Evolutionary conservation across 1,139 yeast species (phyloP).

Genomic region (Entelexis paramagnoliae): DNA sequence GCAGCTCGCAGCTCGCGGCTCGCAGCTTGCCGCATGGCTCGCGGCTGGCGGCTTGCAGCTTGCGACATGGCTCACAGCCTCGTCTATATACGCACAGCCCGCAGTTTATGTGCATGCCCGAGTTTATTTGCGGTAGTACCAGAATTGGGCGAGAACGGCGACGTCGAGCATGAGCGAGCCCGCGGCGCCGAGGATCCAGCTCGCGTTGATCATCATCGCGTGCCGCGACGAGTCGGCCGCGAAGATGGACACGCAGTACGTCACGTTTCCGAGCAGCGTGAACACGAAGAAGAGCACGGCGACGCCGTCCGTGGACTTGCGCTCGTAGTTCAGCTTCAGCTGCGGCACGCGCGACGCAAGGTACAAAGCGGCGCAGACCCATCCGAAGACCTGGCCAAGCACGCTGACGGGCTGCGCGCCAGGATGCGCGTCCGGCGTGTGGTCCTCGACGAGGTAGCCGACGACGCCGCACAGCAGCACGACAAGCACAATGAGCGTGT

Average conservation of each 20-base stretch:
- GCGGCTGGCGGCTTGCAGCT: no score
- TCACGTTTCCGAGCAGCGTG: slow-evolving; percentile 85
- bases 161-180: slow-evolving; percentile 83
- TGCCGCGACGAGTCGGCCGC: slow-evolving; percentile 60
- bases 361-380: slow-evolving; percentile 79
- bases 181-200: slow-evolving; percentile 87
- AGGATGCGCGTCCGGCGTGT: slow-evolving; percentile 31
- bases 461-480: slow-evolving; percentile 68
- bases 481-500: slow-evolving; percentile 52
- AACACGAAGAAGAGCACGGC: slow-evolving; percentile 83
- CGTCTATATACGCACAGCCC: no score
- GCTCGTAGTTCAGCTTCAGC: slow-evolving; percentile 63
- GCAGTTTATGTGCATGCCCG: no score
- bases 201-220: slow-evolving; percentile 67
- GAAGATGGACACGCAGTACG: slow-evolving; percentile 76
- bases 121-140: slow-evolving; percentile 41
- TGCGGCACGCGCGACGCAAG: slow-evolving; percentile 88
- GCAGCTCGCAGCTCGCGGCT: no score
- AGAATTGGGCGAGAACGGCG: slow-evolving; percentile 76
- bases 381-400: slow-evolving; percentile 75
- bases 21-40: no score
- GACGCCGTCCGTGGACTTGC: slow-evolving; percentile 89
- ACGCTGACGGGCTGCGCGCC: slow-evolving; percentile 48
- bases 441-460: slow-evolving; percentile 60
- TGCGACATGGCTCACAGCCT: no score